Percentiles rank a stretch among this genome's conserved stretches.
Conservation (phyloP, 2,329 filamentous ascomycete genomes). For the Aspergillus caelatus region DNA sequence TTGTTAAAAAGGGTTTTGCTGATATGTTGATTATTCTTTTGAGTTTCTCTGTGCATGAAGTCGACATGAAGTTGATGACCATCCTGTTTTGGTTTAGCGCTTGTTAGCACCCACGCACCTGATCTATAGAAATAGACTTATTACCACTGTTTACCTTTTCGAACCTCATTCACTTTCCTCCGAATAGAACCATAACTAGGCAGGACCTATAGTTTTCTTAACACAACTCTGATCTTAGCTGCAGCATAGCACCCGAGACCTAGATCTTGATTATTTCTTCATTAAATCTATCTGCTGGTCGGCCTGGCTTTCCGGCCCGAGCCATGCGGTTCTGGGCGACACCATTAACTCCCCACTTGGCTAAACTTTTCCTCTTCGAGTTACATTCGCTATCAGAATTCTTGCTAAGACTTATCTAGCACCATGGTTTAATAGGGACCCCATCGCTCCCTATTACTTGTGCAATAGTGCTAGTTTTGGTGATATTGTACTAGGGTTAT, state of each 20-base stretch:
- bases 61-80: slow-evolving; percentile 11
- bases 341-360: too few relatives aligned
- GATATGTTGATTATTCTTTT: background rate
- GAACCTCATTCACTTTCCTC: background rate
- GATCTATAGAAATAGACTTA: slow-evolving; percentile 12
- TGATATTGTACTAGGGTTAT: too few relatives aligned
- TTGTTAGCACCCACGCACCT: slow-evolving; percentile 10
- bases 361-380: too few relatives aligned
- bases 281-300: too few relatives aligned
- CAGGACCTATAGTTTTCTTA: background rate
- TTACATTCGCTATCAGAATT: too few relatives aligned
- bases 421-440: too few relatives aligned
- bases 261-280: background rate
- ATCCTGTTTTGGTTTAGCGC: slow-evolving; percentile 26
- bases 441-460: too few relatives aligned
- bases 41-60: slow-evolving; percentile 9
- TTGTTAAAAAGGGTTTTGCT: background rate
- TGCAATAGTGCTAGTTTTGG: too few relatives aligned
- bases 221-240: background rate
- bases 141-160: background rate
- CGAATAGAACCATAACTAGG: background rate
- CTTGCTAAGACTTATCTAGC: too few relatives aligned
- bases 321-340: too few relatives aligned
- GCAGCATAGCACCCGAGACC: background rate
- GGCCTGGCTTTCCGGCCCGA: too few relatives aligned